Evolutionary conservation across 306 rosid species (phyloP), one percentile per base, ranked within the genome.

Genomic region (Inga laurina): DNA sequence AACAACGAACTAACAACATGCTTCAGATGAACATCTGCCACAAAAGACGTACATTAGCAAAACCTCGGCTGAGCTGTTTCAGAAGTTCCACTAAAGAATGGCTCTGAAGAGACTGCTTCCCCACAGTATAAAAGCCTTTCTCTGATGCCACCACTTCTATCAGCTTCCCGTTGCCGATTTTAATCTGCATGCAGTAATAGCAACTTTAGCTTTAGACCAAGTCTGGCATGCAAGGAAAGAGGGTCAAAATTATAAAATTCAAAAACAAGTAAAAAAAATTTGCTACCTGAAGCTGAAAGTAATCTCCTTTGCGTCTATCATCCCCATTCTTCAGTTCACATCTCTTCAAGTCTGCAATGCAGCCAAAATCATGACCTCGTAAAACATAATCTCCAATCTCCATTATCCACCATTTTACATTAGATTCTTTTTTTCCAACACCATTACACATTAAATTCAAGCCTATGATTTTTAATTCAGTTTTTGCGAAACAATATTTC

Each of bases 61-160:
- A 96, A 75, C 94, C 98, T 87, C 94, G 79, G 88, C 99, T 96
- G 65, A 92, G 93, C 78, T 93, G 99, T 87, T 93, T 96, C 74
- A 96, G 87, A 89, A 96, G 98, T 87, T 96, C 99, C 76, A 96
- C 94, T 86, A 96, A 84, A 3, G 98, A 91, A 87, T 90, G 93
- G 88, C 93, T 86, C 69, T 83, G 97, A 65, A 88, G 84, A 85
- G 85, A 82, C 81, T 88, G 97, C 77, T 90, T 96, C 44, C 97
- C 99, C 8, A 87, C 86, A n/a, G 86, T 88, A 77, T 92, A 90
- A 84, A 93, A 96, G 76, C 99, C 99, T 85, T 96, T 93, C 69
- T 86, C 88, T 67, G 99, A 94, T 79, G 92, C 94, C 75, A 90
- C 88, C 82, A 91, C 99, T 82, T 89, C 97, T 82, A 96, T 77